Percentiles rank a stretch among this genome's conserved stretches.
Evolutionary conservation across 139 green algal species (phyloP).

Genomic region (Medakamo hakoo): DNA sequence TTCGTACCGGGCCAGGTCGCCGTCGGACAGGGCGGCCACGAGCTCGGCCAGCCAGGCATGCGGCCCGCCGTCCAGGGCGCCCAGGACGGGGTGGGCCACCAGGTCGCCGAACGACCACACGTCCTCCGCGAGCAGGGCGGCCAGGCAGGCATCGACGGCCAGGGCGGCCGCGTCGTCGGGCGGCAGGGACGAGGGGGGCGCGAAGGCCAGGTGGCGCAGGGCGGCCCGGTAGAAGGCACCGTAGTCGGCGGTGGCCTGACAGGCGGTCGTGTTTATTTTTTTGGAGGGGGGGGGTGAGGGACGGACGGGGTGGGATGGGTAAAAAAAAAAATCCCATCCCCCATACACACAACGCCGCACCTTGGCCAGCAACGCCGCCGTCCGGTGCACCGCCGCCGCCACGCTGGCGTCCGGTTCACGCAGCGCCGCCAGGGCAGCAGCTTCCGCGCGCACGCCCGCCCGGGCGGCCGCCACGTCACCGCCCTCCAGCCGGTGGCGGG

Average conservation of each 20-base stretch:
- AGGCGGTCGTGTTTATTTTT: not conserved
- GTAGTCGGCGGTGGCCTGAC: constrained; percentile 34
- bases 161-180: constrained; percentile 22
- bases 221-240: constrained; percentile 75
- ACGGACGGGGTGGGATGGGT: not conserved
- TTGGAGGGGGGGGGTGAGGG: not conserved
- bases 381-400: too few species aligned
- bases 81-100: constrained; percentile 87
- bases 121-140: constrained; percentile 84
- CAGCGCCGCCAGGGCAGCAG: too few species aligned
- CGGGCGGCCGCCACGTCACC: too few species aligned
- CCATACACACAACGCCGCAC: not conserved
- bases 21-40: not conserved
- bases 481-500: too few species aligned
- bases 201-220: constrained; percentile 82
- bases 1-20: constrained; percentile 86
- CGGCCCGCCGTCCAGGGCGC: not conserved
- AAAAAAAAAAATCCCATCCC: constrained; percentile 1
- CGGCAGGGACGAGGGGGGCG: not conserved
- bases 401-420: too few species aligned
- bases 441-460: too few species aligned
- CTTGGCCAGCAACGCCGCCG: too few species aligned
- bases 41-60: constrained; percentile 1
- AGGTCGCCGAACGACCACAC: constrained; percentile 97
- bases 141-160: constrained; percentile 84